Evolutionary conservation across 1,284 basidiomycete species (phyloP), one percentile per base, ranked within the genome.

Genomic region (Ceratobasidium sp.): DNA sequence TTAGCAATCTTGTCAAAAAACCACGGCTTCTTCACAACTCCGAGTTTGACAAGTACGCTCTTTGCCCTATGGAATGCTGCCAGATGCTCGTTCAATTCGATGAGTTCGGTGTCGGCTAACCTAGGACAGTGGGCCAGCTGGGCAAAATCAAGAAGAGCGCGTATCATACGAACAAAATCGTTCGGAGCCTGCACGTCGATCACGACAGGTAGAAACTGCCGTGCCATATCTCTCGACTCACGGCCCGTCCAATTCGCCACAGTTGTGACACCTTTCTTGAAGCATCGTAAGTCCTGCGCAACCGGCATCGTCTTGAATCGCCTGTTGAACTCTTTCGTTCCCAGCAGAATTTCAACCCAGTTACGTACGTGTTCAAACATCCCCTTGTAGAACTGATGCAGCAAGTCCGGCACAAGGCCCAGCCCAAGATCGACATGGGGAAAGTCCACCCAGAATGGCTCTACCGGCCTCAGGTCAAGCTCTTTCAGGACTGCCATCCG

Each of bases 351-450:
- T 34, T 55, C 28, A 14, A 55, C 30, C 53, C 53, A 55, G 16
- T 55, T 21, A 12, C 32, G 28, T 30, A 30, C 53, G 32, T 77
- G 75, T 61, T 77, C 76, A 71, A 78, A 78, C 10, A 80, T 73
- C 28, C 53, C 53, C 14, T 32, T 32, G 28, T 55, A 55, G 26
- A 55, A 34, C 32, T 55, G 53, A 32, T 55, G 53, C 9, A 55
- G 53, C 18, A 55, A 14, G 16, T 55, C 53, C 28, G 28, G 53
- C 53, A 16, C 30, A 6, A 55, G 30, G 28, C 28, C 30, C 28
- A 30, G 14, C 16, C 53, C 53, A 18, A 55, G 8, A 34, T 55
- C 28, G 53, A 55, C 10, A 21, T 55, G 76, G 12, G 48, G 50
- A 23, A 55, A 41, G 23, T 9, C 21, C 1, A 18, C 64, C 64